These are phyloP conservation scores for Diplodia sapinea DNA, from an alignment of 2,329 filamentous ascomycete genomes.

Conservation along the genomic window DNA sequence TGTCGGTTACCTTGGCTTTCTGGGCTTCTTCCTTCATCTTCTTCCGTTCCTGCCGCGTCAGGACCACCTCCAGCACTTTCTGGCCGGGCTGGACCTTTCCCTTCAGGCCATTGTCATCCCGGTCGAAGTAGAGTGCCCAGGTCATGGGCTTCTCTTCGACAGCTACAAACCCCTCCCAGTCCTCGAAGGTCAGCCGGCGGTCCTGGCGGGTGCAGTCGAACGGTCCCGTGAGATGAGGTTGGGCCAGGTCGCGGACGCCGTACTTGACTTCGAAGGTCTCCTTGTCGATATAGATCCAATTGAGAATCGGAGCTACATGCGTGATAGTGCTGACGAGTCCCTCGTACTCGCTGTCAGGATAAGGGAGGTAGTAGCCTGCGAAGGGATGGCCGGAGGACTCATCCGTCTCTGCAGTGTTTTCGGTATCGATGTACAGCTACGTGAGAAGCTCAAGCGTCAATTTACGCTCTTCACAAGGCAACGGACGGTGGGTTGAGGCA, in stretches of 20 bases:
- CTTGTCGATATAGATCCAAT: slow-evolving; percentile 49
- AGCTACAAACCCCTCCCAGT: slow-evolving; percentile 49
- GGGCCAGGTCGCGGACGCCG: slow-evolving; percentile 44
- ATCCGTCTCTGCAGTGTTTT: not conserved
- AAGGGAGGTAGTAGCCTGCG: slow-evolving; percentile 64
- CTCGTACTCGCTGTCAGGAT: slow-evolving; percentile 60
- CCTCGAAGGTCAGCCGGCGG: slow-evolving; percentile 46
- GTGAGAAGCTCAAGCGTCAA: not conserved
- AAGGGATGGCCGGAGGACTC: slow-evolving; percentile 51
- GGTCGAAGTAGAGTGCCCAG: slow-evolving; percentile 55
- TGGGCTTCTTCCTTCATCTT: slow-evolving; percentile 17
- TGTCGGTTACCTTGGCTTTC: slow-evolving; percentile 9
- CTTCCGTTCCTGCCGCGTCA: slow-evolving; percentile 26
- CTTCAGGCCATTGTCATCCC: slow-evolving; percentile 43
- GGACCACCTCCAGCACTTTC: slow-evolving; percentile 13
- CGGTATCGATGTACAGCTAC: slow-evolving; percentile 22
- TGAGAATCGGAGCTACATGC: slow-evolving; percentile 51
- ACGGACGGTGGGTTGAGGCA: not conserved
- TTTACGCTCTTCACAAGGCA: not conserved
- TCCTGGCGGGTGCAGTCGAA: slow-evolving; percentile 49
- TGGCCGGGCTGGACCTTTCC: not conserved
- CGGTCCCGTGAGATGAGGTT: slow-evolving; percentile 46
- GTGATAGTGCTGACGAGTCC: slow-evolving; percentile 63
- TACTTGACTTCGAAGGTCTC: slow-evolving; percentile 46
- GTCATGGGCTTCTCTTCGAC: slow-evolving; percentile 44